Evolutionary conservation across 768 basidiomycete species (phyloP), one percentile per base, ranked within the genome.

Genomic region (Boletus speciosus): DNA sequence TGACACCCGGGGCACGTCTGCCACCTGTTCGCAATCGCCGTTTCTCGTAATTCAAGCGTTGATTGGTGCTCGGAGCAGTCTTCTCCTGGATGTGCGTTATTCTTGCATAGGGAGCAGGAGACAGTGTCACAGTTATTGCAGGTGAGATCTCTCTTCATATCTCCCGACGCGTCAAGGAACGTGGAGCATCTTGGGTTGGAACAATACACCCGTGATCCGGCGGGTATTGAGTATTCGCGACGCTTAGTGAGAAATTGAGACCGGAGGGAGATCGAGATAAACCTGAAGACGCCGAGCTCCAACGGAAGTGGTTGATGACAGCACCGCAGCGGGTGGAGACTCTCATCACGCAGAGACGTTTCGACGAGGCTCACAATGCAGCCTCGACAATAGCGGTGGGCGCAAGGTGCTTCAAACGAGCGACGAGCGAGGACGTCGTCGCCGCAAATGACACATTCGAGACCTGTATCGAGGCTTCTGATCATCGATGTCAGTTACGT

Each of bases 1-100:
- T 73, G 61, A 60, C 85, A 87, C 5, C 74, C 74, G 0, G 84
- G 84, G 61, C 85, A 87, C 0, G 81, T 85, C 59, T 85, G 81
- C 84, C 82, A 86, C 11, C 71, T 70, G 44, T 78, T 55, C 32
- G 71, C 57, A 2, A 61, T 61, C 0, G 82, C 83, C 3, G 84
- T 73, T 4, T 70, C 74, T 21, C 66, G 72, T 5, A 85, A 65
- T 42, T 74, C 74, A 4, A 76, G 59, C 3, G 74, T 69, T 0
- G 73, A 74, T 2, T 66, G 66, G 58, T 80, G 80, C 21, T 76
- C 78, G 1, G 56, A 57, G 43, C 84, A 85, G 2, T 59, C 58
- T 38, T 71, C 61, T 6, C 61, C 61, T 0, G 66, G 64, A 62
- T 86, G 84, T 1, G 71, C 71, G 1, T 49, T 40, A 36, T 77